Evolutionary conservation across 306 rosid species (phyloP).

Genomic region (Betula pendula): DNA sequence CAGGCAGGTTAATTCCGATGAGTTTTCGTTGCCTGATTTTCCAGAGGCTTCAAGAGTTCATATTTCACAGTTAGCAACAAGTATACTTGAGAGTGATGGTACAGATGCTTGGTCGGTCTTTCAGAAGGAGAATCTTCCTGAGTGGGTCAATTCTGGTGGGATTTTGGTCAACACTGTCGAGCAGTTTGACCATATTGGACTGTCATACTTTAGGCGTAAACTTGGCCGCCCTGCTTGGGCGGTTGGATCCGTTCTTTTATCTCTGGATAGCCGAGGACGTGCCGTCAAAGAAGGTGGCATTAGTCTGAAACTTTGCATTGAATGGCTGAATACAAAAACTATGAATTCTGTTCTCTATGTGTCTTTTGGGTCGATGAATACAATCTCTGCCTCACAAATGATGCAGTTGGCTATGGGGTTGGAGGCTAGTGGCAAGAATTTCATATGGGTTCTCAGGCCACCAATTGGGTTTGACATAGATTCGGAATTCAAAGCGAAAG

Average conservation of each 20-base stretch:
- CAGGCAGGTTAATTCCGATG: slow-evolving; percentile 13
- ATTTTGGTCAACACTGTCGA: slow-evolving; percentile 51
- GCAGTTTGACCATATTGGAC: slow-evolving; percentile 49
- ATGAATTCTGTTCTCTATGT: slow-evolving; percentile 53
- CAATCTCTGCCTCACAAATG: slow-evolving; percentile 56
- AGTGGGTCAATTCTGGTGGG: slow-evolving; percentile 55
- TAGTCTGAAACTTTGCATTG: slow-evolving; percentile 19
- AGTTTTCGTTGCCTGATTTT: slow-evolving; percentile 54
- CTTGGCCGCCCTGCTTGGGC: slow-evolving; percentile 43
- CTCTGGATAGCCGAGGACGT: slow-evolving; percentile 32
- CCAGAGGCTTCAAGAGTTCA: slow-evolving; percentile 49
- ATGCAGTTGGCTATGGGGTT: slow-evolving; percentile 53
- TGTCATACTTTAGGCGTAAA: slow-evolving; percentile 37
- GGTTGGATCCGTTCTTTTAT: slow-evolving; percentile 53
- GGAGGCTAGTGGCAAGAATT: slow-evolving; percentile 41
- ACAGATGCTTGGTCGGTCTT: slow-evolving; percentile 49
- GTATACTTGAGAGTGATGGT: slow-evolving; percentile 47
- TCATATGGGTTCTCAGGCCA: slow-evolving; percentile 75
- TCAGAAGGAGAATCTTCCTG: slow-evolving; percentile 29
- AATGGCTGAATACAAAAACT: slow-evolving; percentile 59
- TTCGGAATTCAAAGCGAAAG: slow-evolving; percentile 44
- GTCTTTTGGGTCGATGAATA: slow-evolving; percentile 72
- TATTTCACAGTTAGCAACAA: slow-evolving; percentile 45
- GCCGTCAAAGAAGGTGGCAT: slow-evolving; percentile 43
- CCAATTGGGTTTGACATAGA: slow-evolving; percentile 62